These are phyloP conservation scores for Cryptosporidium tyzzeri DNA, from an alignment of 169 alveolate species.

Conservation along the genomic window DNA sequence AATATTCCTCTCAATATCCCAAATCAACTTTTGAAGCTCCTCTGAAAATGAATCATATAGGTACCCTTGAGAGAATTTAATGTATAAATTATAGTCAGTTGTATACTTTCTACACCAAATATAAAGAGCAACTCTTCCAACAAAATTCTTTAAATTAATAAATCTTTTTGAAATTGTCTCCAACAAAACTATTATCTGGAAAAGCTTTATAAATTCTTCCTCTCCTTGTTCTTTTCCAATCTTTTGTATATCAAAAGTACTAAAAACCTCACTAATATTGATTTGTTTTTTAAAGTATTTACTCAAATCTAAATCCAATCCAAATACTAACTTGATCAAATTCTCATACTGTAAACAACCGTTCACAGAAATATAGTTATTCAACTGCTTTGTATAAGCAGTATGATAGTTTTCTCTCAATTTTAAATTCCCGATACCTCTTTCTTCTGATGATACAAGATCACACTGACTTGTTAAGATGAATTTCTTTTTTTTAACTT, in stretches of 20 bases:
- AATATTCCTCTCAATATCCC: slow-evolving; percentile 24
- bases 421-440: not conserved
- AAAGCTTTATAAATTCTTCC: not conserved
- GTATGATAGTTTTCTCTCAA: not conserved
- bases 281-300: not conserved
- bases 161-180: slow-evolving; percentile 2
- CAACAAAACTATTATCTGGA: slow-evolving; percentile 31
- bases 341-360: not conserved
- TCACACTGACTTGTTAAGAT: not conserved
- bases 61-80: slow-evolving; percentile 43
- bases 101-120: slow-evolving; percentile 73
- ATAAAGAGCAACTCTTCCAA: slow-evolving; percentile 28
- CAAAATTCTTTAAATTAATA: not conserved
- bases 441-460: not conserved
- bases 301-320: not conserved
- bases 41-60: slow-evolving; percentile 39
- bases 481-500: not conserved
- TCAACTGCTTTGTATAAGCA: slow-evolving; percentile 11
- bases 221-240: not conserved
- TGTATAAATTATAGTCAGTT: slow-evolving; percentile 56
- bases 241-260: not conserved
- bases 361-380: slow-evolving; percentile 18
- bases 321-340: slow-evolving; percentile 8
- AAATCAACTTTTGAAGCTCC: not conserved
- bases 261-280: not conserved